phyloP scores from a whole-genome alignment of 73 alveolate genomes.

The Paramecium octaurelia region DNA sequence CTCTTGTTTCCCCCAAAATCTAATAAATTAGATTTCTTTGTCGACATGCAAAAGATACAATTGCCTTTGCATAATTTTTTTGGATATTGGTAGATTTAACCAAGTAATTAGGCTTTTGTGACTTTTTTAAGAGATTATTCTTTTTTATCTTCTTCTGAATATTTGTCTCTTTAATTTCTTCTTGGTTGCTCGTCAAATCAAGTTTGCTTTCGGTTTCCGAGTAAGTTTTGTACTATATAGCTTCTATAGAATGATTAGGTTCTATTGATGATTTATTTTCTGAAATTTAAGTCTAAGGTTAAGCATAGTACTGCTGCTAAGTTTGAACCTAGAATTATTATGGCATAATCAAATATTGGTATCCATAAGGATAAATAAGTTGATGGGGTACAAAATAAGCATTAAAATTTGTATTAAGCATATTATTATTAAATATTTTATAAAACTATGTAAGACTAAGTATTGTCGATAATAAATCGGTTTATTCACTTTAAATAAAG shows the following conservation, averaged over 20 bases:
- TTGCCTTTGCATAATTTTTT: constrained; percentile 40
- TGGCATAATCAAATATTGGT: neutral
- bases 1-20: neutral
- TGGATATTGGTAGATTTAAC: constrained; percentile 23
- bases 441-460: neutral
- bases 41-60: neutral
- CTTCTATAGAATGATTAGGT: neutral
- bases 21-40: neutral
- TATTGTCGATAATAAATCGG: neutral
- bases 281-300: neutral
- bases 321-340: neutral
- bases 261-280: neutral
- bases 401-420: neutral
- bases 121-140: neutral
- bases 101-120: neutral
- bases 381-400: neutral
- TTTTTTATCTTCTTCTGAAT: neutral
- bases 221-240: neutral
- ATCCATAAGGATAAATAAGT: neutral
- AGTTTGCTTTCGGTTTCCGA: neutral
- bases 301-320: neutral
- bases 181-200: neutral
- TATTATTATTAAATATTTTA: neutral
- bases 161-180: neutral
- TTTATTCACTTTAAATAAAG: neutral